Conservation (phyloP, 2,329 filamentous ascomycete genomes). For the Bipolaris gigantea region DNA sequence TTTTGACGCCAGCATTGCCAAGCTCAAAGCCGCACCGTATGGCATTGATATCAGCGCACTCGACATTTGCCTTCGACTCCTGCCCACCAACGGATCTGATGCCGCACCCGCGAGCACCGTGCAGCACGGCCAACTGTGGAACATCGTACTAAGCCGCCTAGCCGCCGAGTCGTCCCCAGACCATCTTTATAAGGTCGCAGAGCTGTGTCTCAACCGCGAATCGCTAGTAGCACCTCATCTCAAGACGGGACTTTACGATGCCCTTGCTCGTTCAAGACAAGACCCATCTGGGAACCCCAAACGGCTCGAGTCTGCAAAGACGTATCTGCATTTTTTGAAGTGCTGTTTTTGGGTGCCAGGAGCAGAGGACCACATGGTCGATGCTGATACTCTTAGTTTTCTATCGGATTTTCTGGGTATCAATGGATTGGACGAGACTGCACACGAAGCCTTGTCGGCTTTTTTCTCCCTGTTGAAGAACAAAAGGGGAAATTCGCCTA, state of each 20-base stretch:
- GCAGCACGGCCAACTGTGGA: slow-evolving; percentile 14
- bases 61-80: slow-evolving; percentile 24
- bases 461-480: slow-evolving; percentile 23
- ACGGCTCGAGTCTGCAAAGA: slow-evolving; percentile 2
- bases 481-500: background rate
- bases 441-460: slow-evolving; percentile 35
- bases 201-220: slow-evolving; percentile 26
- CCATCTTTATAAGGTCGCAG: slow-evolving; percentile 29
- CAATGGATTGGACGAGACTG: slow-evolving; percentile 24
- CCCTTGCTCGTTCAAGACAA: slow-evolving; percentile 3
- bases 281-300: background rate
- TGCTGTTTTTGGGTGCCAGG: slow-evolving; percentile 37
- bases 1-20: slow-evolving; percentile 28
- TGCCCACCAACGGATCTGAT: slow-evolving; percentile 11
- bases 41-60: slow-evolving; percentile 27
- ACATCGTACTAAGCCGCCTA: slow-evolving; percentile 25
- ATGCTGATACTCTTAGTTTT: slow-evolving; percentile 13
- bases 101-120: background rate
- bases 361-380: slow-evolving; percentile 23
- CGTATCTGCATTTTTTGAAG: slow-evolving; percentile 34
- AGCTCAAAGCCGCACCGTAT: slow-evolving; percentile 15
- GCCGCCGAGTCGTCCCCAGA: slow-evolving; percentile 16
- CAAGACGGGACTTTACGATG: slow-evolving; percentile 8
- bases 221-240: slow-evolving; percentile 20
- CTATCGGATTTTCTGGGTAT: slow-evolving; percentile 27